Base-by-base conservation (phyloP, 345 rosid genomes). In the Aquilaria yunnanensis region DNA sequence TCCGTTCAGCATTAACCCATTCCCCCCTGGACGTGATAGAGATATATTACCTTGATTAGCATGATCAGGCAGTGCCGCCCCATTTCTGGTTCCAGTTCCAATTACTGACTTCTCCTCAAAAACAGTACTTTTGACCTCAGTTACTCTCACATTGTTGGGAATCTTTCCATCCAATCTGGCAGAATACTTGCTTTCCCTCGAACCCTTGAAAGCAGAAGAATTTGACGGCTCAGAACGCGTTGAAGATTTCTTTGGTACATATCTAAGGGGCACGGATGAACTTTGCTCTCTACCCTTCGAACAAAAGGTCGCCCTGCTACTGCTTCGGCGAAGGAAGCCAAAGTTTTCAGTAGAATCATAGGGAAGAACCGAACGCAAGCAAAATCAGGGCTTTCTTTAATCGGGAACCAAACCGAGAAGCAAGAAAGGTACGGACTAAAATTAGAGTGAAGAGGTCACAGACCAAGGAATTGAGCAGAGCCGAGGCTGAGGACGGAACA, bases 241-340 rank as follows among this genome's bases (percentile, higher is more conserved):
- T 10, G 64, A 70, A 59, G 72, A 65, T 74, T 75, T 83, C 68
- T 83, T 81, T 9, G 92, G 92, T 66, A 76, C 61, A 72, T 86
- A 86, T 73, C 70, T 79, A 61, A 77, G 70, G 2, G 86, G 82
- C 61, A 67, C 72, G 1, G 85, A 79, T 2, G 88, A 80, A 65
- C 66, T 71, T 67, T 73, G 71, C 51, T 80, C 86, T 41, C 79
- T 77, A 51, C 78, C 75, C 56, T 76, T 82, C 54, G 73, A 70
- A 70, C 83, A 79, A 68, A 64, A 53, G 14, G 75, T 71, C 10
- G 48, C 63, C 9, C 67, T 63, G 60, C 64, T 74, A 59, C 65
- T 77, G 68, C 67, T 80, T 55, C 47, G 57, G 90, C 92, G 83
- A 65, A 56, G 65, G 63, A 70, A 23, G 45, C 23, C 47, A 67